Conservation (phyloP, 2,329 filamentous ascomycete genomes). For the Arthrobotrys sinensis region DNA sequence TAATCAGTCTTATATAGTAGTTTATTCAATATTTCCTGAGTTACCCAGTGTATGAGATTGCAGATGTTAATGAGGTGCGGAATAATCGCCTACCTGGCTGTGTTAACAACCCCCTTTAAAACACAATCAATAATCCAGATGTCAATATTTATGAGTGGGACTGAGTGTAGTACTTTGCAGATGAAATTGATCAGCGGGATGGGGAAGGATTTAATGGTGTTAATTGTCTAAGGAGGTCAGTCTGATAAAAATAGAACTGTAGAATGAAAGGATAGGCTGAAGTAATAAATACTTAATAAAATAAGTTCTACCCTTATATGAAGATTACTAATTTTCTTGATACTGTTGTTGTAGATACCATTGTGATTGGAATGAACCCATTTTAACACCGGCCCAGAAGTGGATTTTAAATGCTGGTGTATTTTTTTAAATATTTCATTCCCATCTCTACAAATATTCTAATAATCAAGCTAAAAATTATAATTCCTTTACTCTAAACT, state of each 20-base stretch:
- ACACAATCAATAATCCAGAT: background rate
- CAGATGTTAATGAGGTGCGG: background rate
- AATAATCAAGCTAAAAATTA: slow-evolving; percentile 32
- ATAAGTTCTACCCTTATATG: background rate
- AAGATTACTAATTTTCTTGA: slow-evolving; percentile 7
- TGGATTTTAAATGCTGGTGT: background rate
- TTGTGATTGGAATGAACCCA: slow-evolving; percentile 22
- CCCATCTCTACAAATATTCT: slow-evolving; percentile 7
- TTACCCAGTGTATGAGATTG: background rate
- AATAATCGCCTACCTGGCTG: background rate
- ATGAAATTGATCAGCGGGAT: background rate
- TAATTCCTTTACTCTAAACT: background rate
- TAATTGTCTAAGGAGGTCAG: background rate
- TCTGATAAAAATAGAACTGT: slow-evolving; percentile 10
- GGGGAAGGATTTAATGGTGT: slow-evolving; percentile 2
- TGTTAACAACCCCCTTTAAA: background rate
- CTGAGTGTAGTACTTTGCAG: background rate
- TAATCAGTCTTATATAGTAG: background rate
- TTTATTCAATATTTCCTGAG: background rate
- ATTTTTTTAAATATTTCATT: slow-evolving; percentile 10
- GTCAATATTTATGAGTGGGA: background rate
- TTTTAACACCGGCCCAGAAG: slow-evolving; percentile 12
- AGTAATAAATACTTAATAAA: slow-evolving; percentile 24
- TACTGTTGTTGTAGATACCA: slow-evolving; percentile 37
- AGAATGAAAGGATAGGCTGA: slow-evolving; percentile 23